phyloP scores from a whole-genome alignment of 2,329 filamentous ascomycete species.

The Microdochium paspali region DNA sequence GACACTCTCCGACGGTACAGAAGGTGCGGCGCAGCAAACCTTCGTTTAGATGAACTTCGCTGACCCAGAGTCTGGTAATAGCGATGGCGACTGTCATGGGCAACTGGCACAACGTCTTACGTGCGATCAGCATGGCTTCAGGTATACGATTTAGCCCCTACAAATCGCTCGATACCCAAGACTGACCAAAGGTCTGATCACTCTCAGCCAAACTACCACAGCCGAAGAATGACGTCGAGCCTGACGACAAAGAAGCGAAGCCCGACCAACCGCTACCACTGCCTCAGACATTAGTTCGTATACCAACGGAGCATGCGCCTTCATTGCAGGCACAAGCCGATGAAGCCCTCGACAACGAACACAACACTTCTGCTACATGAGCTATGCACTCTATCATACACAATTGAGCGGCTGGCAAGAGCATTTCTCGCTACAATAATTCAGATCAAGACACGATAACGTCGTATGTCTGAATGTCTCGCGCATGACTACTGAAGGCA shows the following conservation, averaged over 20 bases:
- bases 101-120: conserved; percentile 82
- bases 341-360: conserved; percentile 35
- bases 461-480: too few relatives aligned
- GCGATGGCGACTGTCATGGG: conserved; percentile 76
- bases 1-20: conserved; percentile 72
- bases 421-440: too few relatives aligned
- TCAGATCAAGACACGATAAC: too few relatives aligned
- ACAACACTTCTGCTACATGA: conserved; percentile 7
- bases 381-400: not conserved
- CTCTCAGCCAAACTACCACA: conserved; percentile 58
- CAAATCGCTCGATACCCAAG: too few relatives aligned
- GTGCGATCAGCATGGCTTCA: conserved; percentile 80
- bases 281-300: conserved; percentile 75
- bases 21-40: conserved; percentile 41
- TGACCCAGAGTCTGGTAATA: conserved; percentile 23
- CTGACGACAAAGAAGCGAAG: conserved; percentile 21
- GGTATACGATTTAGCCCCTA: conserved; percentile 36
- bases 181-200: not conserved
- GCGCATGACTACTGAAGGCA: too few relatives aligned
- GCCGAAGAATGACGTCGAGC: conserved; percentile 28
- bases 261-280: conserved; percentile 39
- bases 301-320: conserved; percentile 70
- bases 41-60: not conserved
- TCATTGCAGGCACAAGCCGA: conserved; percentile 52
- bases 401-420: too few relatives aligned